phyloP scores from a whole-genome alignment of 805 yeast species.

The Priceomyces haplophilus region DNA sequence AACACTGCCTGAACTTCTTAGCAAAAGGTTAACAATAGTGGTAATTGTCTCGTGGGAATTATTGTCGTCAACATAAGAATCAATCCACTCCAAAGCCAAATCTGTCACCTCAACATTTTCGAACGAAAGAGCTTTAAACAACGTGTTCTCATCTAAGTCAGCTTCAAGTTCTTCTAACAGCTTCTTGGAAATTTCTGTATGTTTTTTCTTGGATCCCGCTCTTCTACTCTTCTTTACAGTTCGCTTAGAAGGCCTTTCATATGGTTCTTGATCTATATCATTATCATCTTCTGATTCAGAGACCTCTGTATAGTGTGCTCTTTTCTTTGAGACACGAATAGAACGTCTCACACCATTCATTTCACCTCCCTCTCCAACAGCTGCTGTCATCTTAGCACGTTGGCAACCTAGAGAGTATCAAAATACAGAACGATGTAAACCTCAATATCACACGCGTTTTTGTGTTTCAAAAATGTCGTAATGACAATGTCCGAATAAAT shows the following conservation, averaged over 20 bases:
- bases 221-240: conserved; percentile 5
- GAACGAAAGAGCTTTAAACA: conserved; percentile 29
- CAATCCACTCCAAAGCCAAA: conserved; percentile 40
- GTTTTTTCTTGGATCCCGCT: conserved; percentile 8
- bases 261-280: conserved; percentile 6
- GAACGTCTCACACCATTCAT: conserved; percentile 8
- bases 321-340: conserved; percentile 5
- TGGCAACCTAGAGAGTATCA: not conserved
- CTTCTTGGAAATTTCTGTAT: conserved; percentile 5
- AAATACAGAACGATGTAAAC: not conserved
- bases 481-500: not conserved
- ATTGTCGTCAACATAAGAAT: conserved; percentile 20
- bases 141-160: conserved; percentile 27
- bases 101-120: conserved; percentile 31
- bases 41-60: conserved; percentile 46
- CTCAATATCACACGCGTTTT: conserved; percentile 3
- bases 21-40: conserved; percentile 62
- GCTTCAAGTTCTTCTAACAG: conserved; percentile 15
- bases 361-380: not conserved
- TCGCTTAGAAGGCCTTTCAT: conserved; percentile 4
- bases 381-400: not conserved
- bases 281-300: conserved; percentile 8
- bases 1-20: conserved; percentile 71
- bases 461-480: conserved; percentile 1
- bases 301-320: conserved; percentile 10